These are phyloP conservation scores for Fragosphaeria purpurea DNA, from an alignment of 2,329 filamentous ascomycete species.

Conservation along the genomic window DNA sequence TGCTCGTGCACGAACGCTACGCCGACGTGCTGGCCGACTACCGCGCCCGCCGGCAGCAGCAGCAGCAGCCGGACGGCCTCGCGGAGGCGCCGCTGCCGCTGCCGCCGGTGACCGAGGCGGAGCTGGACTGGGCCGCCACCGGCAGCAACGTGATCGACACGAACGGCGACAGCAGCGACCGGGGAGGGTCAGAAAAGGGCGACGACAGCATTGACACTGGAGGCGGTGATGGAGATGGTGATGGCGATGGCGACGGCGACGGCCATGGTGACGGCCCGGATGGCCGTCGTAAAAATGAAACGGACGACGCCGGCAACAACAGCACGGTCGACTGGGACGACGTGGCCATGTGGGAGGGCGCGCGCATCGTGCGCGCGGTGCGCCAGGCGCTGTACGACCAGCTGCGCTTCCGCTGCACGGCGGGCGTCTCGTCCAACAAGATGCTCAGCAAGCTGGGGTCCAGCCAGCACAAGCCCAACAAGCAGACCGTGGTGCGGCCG, in stretches of 20 bases:
- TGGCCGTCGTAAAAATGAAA: background rate
- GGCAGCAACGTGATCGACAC: slow-evolving; percentile 10
- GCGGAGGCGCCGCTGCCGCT: slow-evolving; percentile 56
- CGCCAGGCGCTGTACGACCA: slow-evolving; percentile 57
- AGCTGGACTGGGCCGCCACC: slow-evolving; percentile 11
- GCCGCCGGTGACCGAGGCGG: slow-evolving; percentile 33
- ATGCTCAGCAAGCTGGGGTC: slow-evolving; percentile 89
- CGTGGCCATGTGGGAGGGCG: slow-evolving; percentile 73
- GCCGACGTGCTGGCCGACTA: slow-evolving; percentile 50
- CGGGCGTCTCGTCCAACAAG: slow-evolving; percentile 82
- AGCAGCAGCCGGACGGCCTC: slow-evolving; percentile 43
- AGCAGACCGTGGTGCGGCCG: slow-evolving; percentile 87
- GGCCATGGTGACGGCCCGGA: background rate
- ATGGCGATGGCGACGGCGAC: background rate
- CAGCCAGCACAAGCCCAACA: slow-evolving; percentile 84
- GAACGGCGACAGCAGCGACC: no score
- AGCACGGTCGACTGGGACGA: slow-evolving; percentile 95
- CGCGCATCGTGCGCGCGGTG: slow-evolving; percentile 75
- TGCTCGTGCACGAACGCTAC: slow-evolving; percentile 61
- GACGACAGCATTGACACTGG: background rate
- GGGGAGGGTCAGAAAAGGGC: background rate
- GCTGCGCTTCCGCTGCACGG: slow-evolving; percentile 84
- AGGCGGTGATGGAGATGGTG: background rate
- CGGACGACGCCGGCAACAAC: slow-evolving; percentile 38
- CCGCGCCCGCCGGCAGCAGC: slow-evolving; percentile 47